Conservation (phyloP, 257 asterid species). For the Solanum arcanum region DNA sequence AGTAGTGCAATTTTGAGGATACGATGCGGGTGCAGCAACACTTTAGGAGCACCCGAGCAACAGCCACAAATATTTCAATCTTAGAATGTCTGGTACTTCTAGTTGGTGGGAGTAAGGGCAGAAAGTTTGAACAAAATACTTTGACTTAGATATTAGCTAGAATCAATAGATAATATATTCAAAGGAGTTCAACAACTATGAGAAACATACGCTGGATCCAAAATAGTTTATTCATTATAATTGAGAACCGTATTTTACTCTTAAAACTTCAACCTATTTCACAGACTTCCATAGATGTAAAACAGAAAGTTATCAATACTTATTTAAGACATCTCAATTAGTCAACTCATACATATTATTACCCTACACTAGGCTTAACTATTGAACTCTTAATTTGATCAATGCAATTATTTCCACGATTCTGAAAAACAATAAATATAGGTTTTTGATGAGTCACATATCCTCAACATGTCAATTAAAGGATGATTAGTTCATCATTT, state of each 20-base stretch:
- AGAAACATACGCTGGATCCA: not conserved
- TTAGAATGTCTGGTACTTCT: not conserved
- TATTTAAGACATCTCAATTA: not conserved
- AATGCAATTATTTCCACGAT: not conserved
- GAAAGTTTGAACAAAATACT: not conserved
- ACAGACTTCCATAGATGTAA: not conserved
- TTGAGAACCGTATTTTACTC: not conserved
- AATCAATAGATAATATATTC: not conserved
- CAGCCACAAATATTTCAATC: not conserved
- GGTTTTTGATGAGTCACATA: not conserved
- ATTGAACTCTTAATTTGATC: not conserved
- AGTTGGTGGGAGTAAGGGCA: not conserved
- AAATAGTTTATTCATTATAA: not conserved
- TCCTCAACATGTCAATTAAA: not conserved
- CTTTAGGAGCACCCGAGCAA: not conserved
- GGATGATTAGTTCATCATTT: not conserved
- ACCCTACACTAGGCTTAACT: not conserved
- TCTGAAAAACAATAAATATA: not conserved
- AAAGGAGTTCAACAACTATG: not conserved
- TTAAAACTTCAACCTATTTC: not conserved
- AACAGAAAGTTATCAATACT: not conserved
- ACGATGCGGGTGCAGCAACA: not conserved
- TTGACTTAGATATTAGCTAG: not conserved
- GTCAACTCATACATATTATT: not conserved
- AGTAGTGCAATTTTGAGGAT: not conserved